A percentile compares a stretch with the other conserved stretches of the same genome.
Conservation (phyloP, 257 asterid species). For the Cinchona pubescens region DNA sequence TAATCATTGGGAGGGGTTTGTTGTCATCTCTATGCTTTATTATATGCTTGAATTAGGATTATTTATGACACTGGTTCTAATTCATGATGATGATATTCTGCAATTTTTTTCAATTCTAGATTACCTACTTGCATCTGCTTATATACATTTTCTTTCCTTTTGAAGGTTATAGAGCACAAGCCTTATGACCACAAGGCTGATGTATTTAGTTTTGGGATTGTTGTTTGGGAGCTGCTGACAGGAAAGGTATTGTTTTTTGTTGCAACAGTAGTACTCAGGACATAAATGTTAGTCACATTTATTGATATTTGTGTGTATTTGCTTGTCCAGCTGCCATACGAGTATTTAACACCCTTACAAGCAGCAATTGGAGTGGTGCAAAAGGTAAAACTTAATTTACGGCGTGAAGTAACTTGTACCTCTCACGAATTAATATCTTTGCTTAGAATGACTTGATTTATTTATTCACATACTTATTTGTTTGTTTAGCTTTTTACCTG, state of each 20-base stretch:
- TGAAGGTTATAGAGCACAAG: constrained; percentile 89
- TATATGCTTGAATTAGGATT: neutral
- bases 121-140: constrained; percentile 21
- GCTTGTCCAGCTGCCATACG: constrained; percentile 83
- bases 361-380: constrained; percentile 99
- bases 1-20: neutral
- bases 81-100: neutral
- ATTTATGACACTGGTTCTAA: neutral
- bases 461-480: neutral
- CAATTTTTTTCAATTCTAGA: constrained; percentile 3
- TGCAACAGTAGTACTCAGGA: neutral
- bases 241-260: constrained; percentile 65
- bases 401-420: neutral
- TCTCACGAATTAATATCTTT: neutral
- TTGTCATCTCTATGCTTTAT: neutral
- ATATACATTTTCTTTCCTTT: constrained; percentile 25
- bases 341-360: constrained; percentile 88
- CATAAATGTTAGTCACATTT: neutral
- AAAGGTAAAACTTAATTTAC: constrained; percentile 48
- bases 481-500: neutral
- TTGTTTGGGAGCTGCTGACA: constrained; percentile 85
- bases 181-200: constrained; percentile 97
- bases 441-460: neutral
- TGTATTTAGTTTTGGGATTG: constrained; percentile 88
- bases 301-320: constrained; percentile 1